Conservation (phyloP, 2,329 filamentous ascomycete genomes). For the Trichophyton schoenleinii region DNA sequence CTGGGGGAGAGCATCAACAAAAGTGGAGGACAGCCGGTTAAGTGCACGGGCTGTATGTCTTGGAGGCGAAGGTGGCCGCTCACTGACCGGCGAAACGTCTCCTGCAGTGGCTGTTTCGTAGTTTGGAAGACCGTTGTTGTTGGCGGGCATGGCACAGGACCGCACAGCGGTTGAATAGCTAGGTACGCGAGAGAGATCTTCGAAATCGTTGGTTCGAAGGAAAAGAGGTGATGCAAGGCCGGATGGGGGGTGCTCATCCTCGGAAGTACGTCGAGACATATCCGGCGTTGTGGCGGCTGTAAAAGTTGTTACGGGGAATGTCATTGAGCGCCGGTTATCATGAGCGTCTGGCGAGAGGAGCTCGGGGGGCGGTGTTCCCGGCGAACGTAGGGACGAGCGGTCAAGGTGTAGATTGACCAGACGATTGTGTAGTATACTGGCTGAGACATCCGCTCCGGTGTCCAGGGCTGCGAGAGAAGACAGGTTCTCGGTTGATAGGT, state of each 20-base stretch:
- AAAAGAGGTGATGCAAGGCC: conserved; percentile 30
- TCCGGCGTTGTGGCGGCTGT: conserved; percentile 18
- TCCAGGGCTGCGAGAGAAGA: conserved; percentile 39
- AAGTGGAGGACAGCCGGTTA: not conserved
- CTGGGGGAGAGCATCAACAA: not conserved
- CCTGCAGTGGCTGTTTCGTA: conserved; percentile 41
- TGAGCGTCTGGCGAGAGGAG: not conserved
- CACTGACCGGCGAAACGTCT: conserved; percentile 1
- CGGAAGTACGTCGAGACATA: conserved; percentile 36
- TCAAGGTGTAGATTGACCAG: conserved; percentile 39
- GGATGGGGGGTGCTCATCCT: conserved; percentile 36
- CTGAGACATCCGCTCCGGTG: conserved; percentile 40
- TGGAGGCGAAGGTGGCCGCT: not conserved
- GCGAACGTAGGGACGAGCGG: not conserved
- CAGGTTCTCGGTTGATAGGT: conserved; percentile 72
- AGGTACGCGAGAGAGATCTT: conserved; percentile 58
- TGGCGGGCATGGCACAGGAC: conserved; percentile 44
- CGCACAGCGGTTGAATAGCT: conserved; percentile 65
- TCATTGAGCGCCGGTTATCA: not conserved
- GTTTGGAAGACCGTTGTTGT: conserved; percentile 47
- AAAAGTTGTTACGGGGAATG: conserved; percentile 3
- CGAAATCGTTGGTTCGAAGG: conserved; percentile 43
- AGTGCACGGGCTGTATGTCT: not conserved
- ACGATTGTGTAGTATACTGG: conserved; percentile 58
- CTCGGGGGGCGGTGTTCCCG: not conserved